phyloP scores from a whole-genome alignment of 306 rosid genomes.

The Astragalus membranaceus region DNA sequence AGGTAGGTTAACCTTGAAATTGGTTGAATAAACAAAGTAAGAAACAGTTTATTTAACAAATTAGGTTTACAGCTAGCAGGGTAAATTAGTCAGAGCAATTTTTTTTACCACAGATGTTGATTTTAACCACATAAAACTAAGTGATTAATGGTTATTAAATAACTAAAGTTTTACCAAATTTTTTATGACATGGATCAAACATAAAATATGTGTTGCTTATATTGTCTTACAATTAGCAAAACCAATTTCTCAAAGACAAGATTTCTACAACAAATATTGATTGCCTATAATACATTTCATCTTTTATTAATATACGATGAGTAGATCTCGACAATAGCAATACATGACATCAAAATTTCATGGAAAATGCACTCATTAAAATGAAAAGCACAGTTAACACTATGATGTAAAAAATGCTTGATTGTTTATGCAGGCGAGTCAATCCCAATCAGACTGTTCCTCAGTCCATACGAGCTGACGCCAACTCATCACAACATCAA shows the following conservation, averaged over 20 bases:
- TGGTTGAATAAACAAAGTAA: not conserved
- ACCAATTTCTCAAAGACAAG: not conserved
- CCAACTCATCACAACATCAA: constrained; percentile 93
- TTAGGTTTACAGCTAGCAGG: not conserved
- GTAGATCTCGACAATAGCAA: not conserved
- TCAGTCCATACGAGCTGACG: constrained; percentile 95
- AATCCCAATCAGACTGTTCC: constrained; percentile 95
- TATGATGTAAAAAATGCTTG: not conserved
- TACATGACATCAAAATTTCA: not conserved
- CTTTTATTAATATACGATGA: not conserved
- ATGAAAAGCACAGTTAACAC: not conserved
- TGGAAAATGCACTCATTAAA: not conserved
- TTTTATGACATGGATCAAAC: not conserved
- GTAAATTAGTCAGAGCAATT: not conserved
- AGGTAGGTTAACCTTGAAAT: constrained; percentile 45
- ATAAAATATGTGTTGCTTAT: not conserved
- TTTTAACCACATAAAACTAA: not conserved
- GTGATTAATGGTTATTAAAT: not conserved
- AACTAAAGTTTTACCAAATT: not conserved
- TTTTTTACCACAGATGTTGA: not conserved
- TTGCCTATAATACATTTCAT: not conserved
- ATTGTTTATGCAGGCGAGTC: constrained; percentile 73
- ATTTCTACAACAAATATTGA: not conserved
- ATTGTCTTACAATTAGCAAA: not conserved
- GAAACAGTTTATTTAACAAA: not conserved